Evolutionary conservation across 176 grass and related monocot species (phyloP), one percentile per base, ranked within the genome.

Genomic region (Dactylis glomerata): DNA sequence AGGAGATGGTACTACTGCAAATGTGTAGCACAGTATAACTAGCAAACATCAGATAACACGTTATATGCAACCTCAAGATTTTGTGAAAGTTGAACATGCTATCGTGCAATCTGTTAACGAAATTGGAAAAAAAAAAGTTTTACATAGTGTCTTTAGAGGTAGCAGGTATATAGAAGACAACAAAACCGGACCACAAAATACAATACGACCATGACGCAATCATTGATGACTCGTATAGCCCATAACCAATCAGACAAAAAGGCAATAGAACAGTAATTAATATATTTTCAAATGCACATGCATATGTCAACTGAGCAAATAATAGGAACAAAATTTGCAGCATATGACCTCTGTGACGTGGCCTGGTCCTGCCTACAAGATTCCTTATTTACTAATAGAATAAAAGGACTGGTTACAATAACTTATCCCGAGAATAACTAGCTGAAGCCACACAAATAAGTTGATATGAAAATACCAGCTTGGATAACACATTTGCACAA

Each of bases 231-330:
- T 71, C 24, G 59, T 71, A 78, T 42, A 69, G 8, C 41, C 45
- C 30, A 69, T 85, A 81, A 52, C 61, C 31, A 76, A 86, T 82
- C 62, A 77, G 40, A 27, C 16, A 76, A 59, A 14, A 81, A 46
- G 13, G 73, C 77, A 77, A 87, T 28, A 38, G 15, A 66, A 75
- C 8, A 59, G 12, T 59, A 66, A 80, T 82, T 70, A 71, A 81
- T 38, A 73, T 28, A 80, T 64, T 38, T 40, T 57, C 42, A 5
- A 71, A 80, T 81, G 5, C 20, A 11, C 54, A 63, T 51, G 36
- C 57, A 84, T 73, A 65, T 73, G 19, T 36, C 41, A 66, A 79
- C 1, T 30, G 45, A 45, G 45, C 47, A 58, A 44, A 73, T 47
- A 26, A 42, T 69, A 36, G 38, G 63, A 28, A 40, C 76, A 80